Percentiles rank a stretch among this genome's conserved stretches.
These are phyloP conservation scores for Solanum okadae DNA, from an alignment of 257 asterid genomes.

Conservation along the genomic window DNA sequence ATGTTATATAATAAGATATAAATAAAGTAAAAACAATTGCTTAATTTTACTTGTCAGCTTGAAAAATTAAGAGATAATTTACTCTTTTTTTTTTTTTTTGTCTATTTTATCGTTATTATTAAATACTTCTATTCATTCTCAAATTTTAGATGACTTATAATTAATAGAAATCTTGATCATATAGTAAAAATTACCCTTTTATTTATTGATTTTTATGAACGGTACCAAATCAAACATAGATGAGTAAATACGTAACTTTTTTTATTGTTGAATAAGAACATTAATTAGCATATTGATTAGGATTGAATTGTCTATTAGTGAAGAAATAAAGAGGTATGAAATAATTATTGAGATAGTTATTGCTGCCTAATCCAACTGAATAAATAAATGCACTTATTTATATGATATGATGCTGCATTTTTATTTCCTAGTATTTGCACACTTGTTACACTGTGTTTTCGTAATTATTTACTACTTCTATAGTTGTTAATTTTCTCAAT, in stretches of 20 bases:
- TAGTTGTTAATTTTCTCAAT: background rate
- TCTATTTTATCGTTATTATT: background rate
- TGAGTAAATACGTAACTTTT: too few species aligned
- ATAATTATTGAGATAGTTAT: conserved; percentile 18
- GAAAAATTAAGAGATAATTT: too few species aligned
- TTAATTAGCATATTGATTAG: conserved; percentile 28
- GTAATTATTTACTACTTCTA: background rate
- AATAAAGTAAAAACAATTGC: too few species aligned
- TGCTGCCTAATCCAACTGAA: conserved; percentile 6
- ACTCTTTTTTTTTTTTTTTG: background rate
- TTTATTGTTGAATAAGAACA: conserved; percentile 8
- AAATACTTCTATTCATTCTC: too few species aligned
- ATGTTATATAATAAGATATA: too few species aligned
- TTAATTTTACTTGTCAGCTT: too few species aligned
- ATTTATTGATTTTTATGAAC: too few species aligned
- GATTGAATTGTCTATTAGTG: conserved; percentile 1
- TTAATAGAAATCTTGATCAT: too few species aligned
- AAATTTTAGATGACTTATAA: too few species aligned
- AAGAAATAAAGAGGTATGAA: background rate
- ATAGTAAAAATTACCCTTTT: background rate
- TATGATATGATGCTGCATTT: background rate
- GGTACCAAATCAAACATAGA: too few species aligned
- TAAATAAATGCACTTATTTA: conserved; percentile 1
- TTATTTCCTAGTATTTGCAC: background rate
- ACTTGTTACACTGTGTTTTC: background rate